Conservation (phyloP, 805 yeast species). For the Saccharomycopsis schoenii region DNA sequence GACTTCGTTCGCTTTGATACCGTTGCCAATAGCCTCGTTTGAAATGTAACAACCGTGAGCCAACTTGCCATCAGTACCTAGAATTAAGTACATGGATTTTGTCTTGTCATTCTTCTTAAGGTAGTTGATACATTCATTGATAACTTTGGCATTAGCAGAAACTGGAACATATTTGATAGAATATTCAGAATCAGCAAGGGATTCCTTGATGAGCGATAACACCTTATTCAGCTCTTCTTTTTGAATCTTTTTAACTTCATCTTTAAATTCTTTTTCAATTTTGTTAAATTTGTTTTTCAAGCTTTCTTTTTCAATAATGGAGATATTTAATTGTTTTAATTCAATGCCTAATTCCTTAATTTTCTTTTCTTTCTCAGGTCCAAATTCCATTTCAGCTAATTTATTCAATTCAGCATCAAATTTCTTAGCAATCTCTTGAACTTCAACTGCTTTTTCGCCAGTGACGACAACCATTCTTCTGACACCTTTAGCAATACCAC, state of each 20-base stretch:
- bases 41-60: conserved; percentile 94
- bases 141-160: conserved; percentile 82
- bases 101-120: conserved; percentile 68
- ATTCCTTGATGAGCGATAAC: conserved; percentile 58
- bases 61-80: conserved; percentile 67
- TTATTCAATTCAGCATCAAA: conserved; percentile 52
- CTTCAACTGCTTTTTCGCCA: conserved; percentile 83
- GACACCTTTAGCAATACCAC: conserved; percentile 97
- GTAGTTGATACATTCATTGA: conserved; percentile 82
- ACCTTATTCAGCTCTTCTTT: conserved; percentile 82
- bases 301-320: conserved; percentile 69
- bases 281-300: conserved; percentile 64
- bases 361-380: conserved; percentile 68
- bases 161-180: conserved; percentile 59
- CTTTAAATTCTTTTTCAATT: conserved; percentile 80
- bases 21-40: conserved; percentile 55
- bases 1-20: conserved; percentile 65
- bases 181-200: conserved; percentile 40
- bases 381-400: conserved; percentile 56
- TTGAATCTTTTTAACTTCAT: conserved; percentile 77
- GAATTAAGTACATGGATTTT: conserved; percentile 69
- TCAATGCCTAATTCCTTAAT: conserved; percentile 78
- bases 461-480: conserved; percentile 97
- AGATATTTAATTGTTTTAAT: conserved; percentile 72
- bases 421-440: conserved; percentile 73